Evolutionary conservation across 176 grass and related monocot genomes (phyloP).

Genomic region (Lolium perenne): DNA sequence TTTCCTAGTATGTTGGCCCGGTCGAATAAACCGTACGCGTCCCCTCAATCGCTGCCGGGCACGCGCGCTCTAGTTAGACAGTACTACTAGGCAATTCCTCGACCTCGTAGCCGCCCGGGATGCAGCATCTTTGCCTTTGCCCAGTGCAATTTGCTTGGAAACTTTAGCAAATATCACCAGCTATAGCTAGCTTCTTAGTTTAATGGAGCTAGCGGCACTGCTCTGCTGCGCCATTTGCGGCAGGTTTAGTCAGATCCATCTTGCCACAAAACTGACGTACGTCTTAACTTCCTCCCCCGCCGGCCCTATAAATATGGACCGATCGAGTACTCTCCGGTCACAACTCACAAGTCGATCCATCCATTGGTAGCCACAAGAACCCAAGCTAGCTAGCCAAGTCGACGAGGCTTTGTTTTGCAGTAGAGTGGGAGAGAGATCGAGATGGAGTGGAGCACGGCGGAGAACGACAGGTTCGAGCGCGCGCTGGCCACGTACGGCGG

Average conservation of each 20-base stretch:
- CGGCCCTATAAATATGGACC: slow-evolving; percentile 41
- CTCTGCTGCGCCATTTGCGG: slow-evolving; percentile 29
- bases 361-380: slow-evolving; percentile 14
- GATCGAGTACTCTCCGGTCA: neutral
- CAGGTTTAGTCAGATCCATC: slow-evolving; percentile 26
- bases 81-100: neutral
- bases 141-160: slow-evolving; percentile 38
- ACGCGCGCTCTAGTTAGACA: neutral
- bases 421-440: neutral
- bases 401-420: neutral
- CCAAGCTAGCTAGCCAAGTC: neutral
- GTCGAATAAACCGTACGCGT: slow-evolving; percentile 47
- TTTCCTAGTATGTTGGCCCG: slow-evolving; percentile 47
- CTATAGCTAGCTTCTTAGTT: slow-evolving; percentile 32
- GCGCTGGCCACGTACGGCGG: slow-evolving; percentile 52
- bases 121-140: neutral
- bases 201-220: slow-evolving; percentile 5
- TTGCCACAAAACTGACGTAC: slow-evolving; percentile 14
- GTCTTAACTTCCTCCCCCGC: neutral
- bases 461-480: slow-evolving; percentile 66
- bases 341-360: neutral
- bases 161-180: slow-evolving; percentile 22
- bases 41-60: slow-evolving; percentile 36
- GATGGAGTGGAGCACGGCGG: slow-evolving; percentile 50
- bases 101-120: slow-evolving; percentile 19